Evolutionary conservation across 768 basidiomycete species (phyloP).

Genomic region (Amanita subjunquillea): DNA sequence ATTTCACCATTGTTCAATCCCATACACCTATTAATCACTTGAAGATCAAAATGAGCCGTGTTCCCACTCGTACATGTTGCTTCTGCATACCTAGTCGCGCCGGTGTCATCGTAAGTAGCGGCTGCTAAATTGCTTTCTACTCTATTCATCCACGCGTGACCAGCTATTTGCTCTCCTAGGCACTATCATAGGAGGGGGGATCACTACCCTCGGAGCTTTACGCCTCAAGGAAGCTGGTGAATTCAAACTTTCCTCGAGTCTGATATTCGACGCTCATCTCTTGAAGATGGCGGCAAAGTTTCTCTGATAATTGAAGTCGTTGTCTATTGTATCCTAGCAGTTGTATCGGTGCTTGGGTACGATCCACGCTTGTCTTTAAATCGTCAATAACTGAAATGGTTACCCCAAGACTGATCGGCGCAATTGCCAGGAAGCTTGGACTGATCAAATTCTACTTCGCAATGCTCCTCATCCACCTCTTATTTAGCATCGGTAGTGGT

Average conservation of each 20-base stretch:
- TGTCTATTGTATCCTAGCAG: constrained; percentile 29
- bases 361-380: constrained; percentile 1
- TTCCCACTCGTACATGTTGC: constrained; percentile 34
- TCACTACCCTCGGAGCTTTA: constrained; percentile 28
- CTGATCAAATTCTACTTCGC: constrained; percentile 33
- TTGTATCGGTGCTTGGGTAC: constrained; percentile 37
- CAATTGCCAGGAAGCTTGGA: constrained; percentile 25
- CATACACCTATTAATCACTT: constrained; percentile 3
- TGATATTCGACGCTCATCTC: not conserved
- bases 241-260: not conserved
- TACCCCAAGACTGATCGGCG: constrained; percentile 29
- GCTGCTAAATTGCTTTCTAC: not conserved
- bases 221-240: constrained; percentile 22
- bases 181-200: constrained; percentile 28
- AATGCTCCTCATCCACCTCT: constrained; percentile 29
- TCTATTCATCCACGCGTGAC: not conserved
- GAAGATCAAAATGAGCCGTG: constrained; percentile 19
- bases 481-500: constrained; percentile 34
- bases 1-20: constrained; percentile 6
- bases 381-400: not conserved
- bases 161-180: constrained; percentile 35
- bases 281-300: constrained; percentile 25
- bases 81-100: constrained; percentile 40
- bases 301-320: constrained; percentile 30
- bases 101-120: constrained; percentile 31